Percentiles rank a stretch among this genome's conserved stretches.
Evolutionary conservation across 768 basidiomycete genomes (phyloP).

Genomic region (Rhodotorula taiwanensis): DNA sequence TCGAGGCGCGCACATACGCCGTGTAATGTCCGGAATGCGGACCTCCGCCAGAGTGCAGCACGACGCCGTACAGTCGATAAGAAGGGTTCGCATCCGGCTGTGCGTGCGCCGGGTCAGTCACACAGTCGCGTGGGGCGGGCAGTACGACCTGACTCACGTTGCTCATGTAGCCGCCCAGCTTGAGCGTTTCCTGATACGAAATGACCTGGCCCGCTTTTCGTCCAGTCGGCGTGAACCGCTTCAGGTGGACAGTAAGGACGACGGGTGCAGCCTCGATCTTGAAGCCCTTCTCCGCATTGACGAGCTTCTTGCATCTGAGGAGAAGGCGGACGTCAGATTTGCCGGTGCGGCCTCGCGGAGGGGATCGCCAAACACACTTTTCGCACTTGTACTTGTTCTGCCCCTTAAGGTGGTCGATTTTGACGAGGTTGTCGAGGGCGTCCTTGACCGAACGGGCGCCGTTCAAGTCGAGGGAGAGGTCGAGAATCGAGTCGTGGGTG

Average conservation of each 20-base stretch:
- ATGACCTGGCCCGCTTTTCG: constrained; percentile 73
- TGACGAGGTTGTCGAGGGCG: constrained; percentile 71
- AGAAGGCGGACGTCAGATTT: background rate
- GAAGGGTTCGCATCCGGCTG: constrained; percentile 51
- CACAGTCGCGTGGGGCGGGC: no score
- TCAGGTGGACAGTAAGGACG: constrained; percentile 85
- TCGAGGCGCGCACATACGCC: constrained; percentile 65
- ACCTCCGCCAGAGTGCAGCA: constrained; percentile 84
- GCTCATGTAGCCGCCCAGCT: constrained; percentile 74
- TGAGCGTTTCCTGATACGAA: constrained; percentile 68
- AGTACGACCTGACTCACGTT: constrained; percentile 52
- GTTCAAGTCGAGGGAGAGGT: constrained; percentile 79
- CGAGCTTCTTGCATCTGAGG: constrained; percentile 78
- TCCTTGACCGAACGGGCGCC: constrained; percentile 57
- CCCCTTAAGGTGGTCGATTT: constrained; percentile 73
- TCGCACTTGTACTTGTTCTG: constrained; percentile 98
- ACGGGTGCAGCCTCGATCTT: constrained; percentile 78
- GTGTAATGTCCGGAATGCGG: constrained; percentile 96
- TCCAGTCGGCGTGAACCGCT: constrained; percentile 79
- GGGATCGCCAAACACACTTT: constrained; percentile 57
- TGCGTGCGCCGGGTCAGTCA: background rate
- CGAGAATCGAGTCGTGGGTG: constrained; percentile 90
- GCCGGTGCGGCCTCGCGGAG: background rate
- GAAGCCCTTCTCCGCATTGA: constrained; percentile 83
- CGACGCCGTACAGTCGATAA: constrained; percentile 84